Base-by-base conservation (phyloP, 192 early-diverging fungal species). In the Haplosporangium gracile region DNA sequence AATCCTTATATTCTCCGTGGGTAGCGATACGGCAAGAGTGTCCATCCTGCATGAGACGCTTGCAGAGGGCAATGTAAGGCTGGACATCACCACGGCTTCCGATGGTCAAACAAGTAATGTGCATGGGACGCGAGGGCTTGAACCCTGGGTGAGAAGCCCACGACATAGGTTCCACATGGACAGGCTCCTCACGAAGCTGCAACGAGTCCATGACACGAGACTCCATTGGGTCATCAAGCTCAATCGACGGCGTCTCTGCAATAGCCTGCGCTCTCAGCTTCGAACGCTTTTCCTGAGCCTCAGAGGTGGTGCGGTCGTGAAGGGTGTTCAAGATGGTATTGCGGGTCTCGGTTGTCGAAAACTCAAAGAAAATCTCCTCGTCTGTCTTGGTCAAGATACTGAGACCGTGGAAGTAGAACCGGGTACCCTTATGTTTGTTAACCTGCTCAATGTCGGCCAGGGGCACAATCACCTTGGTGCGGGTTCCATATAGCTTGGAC, bases 31-130 rank as follows among this genome's bases (percentile, higher is more conserved):
- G 90, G 72, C 92, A 93, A 13, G 74, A 80, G 72, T 96, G 94
- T 9, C 94, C 94, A 49, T 94, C 89, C 47, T 88, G 84, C 85
- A 90, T 90, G 24, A 96, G 74, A 16, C 89, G 88, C 78, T 95
- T 95, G 80, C 94, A 91, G 3, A 95, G 91, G 6, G 94, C 94
- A 86, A 96, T 91, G 36, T 89, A 89, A 11, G 94, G 94, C 70
- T 96, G 95, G 13, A 96, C 94, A 88, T 96, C 95, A 5, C 95
- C 95, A 68, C 95, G 91, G 39, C 93, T 92, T 34, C 95, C 95
- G 79, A 96, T 94, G 4, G 95, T 96, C 43, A 95, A 71, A 60
- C 90, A 93, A 5, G 95, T 95, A 51, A 95, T 90, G 38, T 91
- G 94, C 70, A 94, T 77, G 18, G 92, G 82, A 24, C 83, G 80